Percentiles rank a stretch among this genome's conserved stretches.
Conservation (phyloP, 2,329 filamentous ascomycete genomes). For the Penicillium sp. region DNA sequence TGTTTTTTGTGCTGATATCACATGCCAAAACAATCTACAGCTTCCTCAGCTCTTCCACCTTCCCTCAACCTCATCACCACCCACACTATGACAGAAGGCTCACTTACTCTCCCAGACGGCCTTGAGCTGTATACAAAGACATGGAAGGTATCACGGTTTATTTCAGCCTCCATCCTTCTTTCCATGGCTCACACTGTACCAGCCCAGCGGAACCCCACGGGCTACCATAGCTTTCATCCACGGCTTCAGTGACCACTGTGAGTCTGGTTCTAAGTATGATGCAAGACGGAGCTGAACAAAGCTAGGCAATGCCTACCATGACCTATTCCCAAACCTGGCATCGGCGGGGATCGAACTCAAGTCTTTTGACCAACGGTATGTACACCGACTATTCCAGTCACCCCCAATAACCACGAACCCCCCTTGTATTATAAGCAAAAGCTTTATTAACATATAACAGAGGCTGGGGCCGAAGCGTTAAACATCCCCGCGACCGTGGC, state of each 20-base stretch:
- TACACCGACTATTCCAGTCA: not conserved
- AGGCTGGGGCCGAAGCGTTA: slow-evolving; percentile 80
- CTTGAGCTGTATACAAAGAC: slow-evolving; percentile 62
- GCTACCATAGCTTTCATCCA: slow-evolving; percentile 83
- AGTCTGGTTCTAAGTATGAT: slow-evolving; percentile 10
- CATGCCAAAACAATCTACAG: not conserved
- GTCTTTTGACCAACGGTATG: slow-evolving; percentile 73
- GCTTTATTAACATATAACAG: slow-evolving; percentile 23
- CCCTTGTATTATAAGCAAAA: not conserved
- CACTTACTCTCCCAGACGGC: slow-evolving; percentile 54
- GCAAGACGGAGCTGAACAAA: not conserved
- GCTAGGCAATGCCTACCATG: slow-evolving; percentile 70
- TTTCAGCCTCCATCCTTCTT: not conserved
- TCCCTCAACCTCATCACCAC: not conserved
- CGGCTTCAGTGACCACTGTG: slow-evolving; percentile 82
- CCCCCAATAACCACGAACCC: not conserved
- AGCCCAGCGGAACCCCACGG: slow-evolving; percentile 41
- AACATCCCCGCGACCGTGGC: slow-evolving; percentile 64
- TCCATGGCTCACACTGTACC: not conserved
- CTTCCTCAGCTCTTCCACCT: not conserved
- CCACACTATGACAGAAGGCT: slow-evolving; percentile 49
- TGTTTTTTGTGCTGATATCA: not conserved
- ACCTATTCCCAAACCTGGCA: slow-evolving; percentile 72
- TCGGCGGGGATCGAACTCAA: slow-evolving; percentile 72
- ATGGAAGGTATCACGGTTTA: slow-evolving; percentile 50